These are phyloP conservation scores for Serendipita sp. DNA, from an alignment of 768 basidiomycete genomes.

Conservation along the genomic window DNA sequence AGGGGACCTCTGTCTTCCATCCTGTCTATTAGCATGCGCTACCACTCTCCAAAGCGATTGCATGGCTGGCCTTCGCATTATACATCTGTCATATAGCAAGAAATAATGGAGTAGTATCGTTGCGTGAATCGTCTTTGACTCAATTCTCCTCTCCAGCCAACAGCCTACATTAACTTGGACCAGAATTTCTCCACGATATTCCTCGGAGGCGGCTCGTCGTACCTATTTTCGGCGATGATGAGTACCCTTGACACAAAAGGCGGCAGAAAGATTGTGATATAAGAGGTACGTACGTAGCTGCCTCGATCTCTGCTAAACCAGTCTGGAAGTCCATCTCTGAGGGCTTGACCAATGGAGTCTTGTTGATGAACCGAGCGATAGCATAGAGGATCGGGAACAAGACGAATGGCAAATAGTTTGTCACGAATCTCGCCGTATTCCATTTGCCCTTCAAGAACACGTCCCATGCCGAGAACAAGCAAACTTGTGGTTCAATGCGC, in stretches of 20 bases:
- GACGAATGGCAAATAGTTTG: constrained; percentile 28
- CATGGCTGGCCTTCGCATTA: too few relatives aligned
- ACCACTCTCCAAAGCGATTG: too few relatives aligned
- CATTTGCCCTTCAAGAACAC: constrained; percentile 16
- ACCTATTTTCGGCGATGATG: constrained; percentile 13
- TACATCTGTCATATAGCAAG: too few relatives aligned
- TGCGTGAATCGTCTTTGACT: too few relatives aligned
- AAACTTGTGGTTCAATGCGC: too few relatives aligned
- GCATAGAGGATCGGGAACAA: constrained; percentile 65
- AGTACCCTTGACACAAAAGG: background rate
- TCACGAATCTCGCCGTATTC: constrained; percentile 26
- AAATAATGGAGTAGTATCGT: too few relatives aligned
- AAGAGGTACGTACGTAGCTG: constrained; percentile 20
- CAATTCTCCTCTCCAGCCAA: too few relatives aligned
- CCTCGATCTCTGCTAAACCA: constrained; percentile 54
- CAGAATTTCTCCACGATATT: constrained; percentile 59
- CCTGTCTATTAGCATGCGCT: too few relatives aligned
- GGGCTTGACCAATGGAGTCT: constrained; percentile 29
- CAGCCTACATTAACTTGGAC: constrained; percentile 50
- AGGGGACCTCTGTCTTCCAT: too few relatives aligned
- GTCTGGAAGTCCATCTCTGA: constrained; percentile 76
- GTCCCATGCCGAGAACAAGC: background rate
- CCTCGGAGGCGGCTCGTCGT: constrained; percentile 55
- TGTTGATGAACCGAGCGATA: constrained; percentile 39
- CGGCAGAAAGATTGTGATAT: background rate